These are phyloP conservation scores for Leccinellum albellum DNA, from an alignment of 768 basidiomycete species.

Conservation along the genomic window DNA sequence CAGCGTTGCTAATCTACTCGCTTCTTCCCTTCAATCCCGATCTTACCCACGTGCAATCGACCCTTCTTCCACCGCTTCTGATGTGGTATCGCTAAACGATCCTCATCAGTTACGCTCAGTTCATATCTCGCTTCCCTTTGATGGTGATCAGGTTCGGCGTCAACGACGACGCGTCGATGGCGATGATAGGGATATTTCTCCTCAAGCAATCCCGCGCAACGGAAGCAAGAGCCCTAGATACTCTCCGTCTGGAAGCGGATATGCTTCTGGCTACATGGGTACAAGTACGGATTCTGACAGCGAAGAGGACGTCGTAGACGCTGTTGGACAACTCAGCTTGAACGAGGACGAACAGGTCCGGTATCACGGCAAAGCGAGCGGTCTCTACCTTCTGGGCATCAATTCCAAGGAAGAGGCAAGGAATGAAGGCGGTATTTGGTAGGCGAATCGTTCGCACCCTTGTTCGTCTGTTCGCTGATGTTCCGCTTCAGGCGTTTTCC, in stretches of 20 bases:
- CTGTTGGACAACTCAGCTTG: conserved; percentile 80
- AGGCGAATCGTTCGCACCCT: conserved; percentile 16
- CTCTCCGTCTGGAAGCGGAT: conserved; percentile 21
- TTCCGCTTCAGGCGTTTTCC: conserved; percentile 64
- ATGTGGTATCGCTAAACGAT: conserved; percentile 11
- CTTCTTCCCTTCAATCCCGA: conserved; percentile 18
- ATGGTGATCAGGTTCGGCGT: conserved; percentile 38
- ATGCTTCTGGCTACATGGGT: conserved; percentile 26
- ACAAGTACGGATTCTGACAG: conserved; percentile 33
- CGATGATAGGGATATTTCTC: conserved; percentile 7
- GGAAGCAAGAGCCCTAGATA: conserved; percentile 17
- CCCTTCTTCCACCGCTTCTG: background rate
- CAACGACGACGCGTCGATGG: conserved; percentile 46
- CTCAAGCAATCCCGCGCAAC: conserved; percentile 7
- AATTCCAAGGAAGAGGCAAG: conserved; percentile 59
- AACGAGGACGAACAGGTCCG: conserved; percentile 86
- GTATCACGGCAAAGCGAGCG: conserved; percentile 84
- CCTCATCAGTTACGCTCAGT: conserved; percentile 10
- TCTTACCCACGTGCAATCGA: background rate
- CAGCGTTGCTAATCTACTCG: conserved; percentile 38
- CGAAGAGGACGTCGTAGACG: conserved; percentile 55
- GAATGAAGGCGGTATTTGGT: conserved; percentile 78
- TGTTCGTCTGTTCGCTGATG: conserved; percentile 15
- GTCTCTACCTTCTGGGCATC: conserved; percentile 66
- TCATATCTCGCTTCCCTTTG: conserved; percentile 8